These are phyloP conservation scores for Dispira simplex DNA, from an alignment of 192 early-diverging fungal species.

Conservation along the genomic window DNA sequence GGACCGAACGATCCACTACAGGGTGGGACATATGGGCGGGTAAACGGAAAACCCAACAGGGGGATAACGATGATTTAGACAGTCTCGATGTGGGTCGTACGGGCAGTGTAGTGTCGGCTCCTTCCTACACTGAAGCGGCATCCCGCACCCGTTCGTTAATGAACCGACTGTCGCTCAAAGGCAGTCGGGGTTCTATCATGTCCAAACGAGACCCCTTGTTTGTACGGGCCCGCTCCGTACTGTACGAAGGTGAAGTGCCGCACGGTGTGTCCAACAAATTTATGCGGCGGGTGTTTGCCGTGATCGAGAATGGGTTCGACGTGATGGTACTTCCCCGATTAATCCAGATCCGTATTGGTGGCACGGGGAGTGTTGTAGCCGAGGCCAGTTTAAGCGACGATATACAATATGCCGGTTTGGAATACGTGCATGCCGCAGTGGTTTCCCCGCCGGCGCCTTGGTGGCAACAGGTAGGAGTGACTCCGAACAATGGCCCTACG, in stretches of 20 bases:
- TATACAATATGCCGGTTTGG: background rate
- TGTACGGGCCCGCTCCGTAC: background rate
- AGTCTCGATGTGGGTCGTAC: no score
- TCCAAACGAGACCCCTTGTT: background rate
- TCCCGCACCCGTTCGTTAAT: background rate
- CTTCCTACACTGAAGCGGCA: background rate
- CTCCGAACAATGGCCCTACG: background rate
- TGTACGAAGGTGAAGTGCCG: background rate
- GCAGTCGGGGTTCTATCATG: background rate
- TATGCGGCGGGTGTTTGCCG: background rate
- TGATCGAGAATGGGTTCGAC: background rate
- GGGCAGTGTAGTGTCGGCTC: background rate
- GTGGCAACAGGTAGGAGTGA: background rate
- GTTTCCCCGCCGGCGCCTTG: background rate
- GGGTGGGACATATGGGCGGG: background rate
- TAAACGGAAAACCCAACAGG: background rate
- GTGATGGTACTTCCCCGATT: background rate
- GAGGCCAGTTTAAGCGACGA: background rate
- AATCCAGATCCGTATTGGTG: background rate
- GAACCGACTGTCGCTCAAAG: background rate
- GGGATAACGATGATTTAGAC: no score
- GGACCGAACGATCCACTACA: background rate
- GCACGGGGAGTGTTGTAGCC: background rate
- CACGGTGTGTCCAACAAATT: background rate
- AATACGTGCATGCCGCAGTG: background rate